Conservation (phyloP, 1,284 basidiomycete species). For the Microbotryum lychnidis-dioicae region DNA sequence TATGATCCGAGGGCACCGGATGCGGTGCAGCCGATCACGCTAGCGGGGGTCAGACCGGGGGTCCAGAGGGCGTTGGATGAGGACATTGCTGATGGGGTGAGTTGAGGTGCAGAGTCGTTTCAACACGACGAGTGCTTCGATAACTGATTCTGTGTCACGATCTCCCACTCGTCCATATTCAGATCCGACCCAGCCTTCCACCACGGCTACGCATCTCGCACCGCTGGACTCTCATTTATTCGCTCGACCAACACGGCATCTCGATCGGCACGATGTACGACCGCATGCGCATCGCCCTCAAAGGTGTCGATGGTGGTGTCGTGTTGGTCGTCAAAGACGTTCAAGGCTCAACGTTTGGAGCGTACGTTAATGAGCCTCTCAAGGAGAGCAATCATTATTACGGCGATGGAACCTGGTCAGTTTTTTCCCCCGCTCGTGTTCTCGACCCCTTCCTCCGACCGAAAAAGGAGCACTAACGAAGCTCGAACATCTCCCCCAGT, state of each 20-base stretch:
- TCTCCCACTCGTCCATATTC: neutral
- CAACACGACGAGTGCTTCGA: no score
- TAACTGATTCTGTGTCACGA: no score
- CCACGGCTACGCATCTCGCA: conserved; percentile 67
- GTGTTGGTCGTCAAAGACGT: conserved; percentile 56
- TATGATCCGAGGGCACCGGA: conserved; percentile 3
- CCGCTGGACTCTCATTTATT: conserved; percentile 83
- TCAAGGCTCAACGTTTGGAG: conserved; percentile 61
- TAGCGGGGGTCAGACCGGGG: conserved; percentile 12
- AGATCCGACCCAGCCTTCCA: conserved; percentile 52
- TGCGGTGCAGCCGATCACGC: conserved; percentile 19
- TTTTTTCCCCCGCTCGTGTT: neutral
- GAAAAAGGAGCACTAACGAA: neutral
- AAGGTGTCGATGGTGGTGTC: conserved; percentile 43
- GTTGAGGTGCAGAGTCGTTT: neutral
- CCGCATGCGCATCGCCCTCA: conserved; percentile 45
- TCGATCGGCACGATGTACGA: conserved; percentile 79
- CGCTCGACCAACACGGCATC: conserved; percentile 89
- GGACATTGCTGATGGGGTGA: conserved; percentile 24
- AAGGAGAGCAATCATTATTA: conserved; percentile 54
- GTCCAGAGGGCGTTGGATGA: conserved; percentile 16
- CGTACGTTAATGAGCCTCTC: conserved; percentile 68
- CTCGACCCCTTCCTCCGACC: neutral
- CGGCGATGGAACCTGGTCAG: conserved; percentile 31
- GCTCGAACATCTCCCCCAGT: conserved; percentile 41